Evolutionary conservation across 2,329 filamentous ascomycete species (phyloP).

Genomic region (Fusarium camptoceras): DNA sequence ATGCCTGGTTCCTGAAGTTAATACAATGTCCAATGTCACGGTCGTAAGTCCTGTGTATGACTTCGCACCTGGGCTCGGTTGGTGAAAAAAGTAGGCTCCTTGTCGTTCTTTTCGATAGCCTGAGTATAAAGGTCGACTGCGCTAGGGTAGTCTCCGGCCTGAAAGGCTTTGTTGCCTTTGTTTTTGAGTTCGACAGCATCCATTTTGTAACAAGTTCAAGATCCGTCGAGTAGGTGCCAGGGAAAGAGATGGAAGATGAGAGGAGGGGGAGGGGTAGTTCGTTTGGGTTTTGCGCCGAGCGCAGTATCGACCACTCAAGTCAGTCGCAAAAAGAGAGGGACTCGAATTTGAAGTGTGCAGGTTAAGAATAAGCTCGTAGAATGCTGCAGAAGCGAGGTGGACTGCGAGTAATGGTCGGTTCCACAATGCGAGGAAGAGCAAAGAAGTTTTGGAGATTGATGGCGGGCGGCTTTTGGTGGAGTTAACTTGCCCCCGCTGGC

Average conservation of each 20-base stretch:
- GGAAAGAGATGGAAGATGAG: slow-evolving; percentile 12
- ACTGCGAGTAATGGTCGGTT: slow-evolving; percentile 34
- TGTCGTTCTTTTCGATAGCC: slow-evolving; percentile 85
- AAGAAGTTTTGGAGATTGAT: slow-evolving; percentile 43
- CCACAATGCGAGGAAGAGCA: slow-evolving; percentile 40
- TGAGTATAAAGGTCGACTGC: slow-evolving; percentile 88
- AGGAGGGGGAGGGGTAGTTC: slow-evolving; percentile 33
- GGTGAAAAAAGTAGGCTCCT: slow-evolving; percentile 90
- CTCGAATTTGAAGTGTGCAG: not conserved
- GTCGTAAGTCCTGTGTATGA: slow-evolving; percentile 9
- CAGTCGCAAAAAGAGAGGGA: slow-evolving; percentile 24
- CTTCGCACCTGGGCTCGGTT: slow-evolving; percentile 89
- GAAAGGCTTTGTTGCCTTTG: slow-evolving; percentile 94
- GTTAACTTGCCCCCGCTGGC: slow-evolving; percentile 39
- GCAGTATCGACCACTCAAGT: slow-evolving; percentile 18
- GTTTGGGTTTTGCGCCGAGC: slow-evolving; percentile 42
- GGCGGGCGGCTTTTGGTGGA: slow-evolving; percentile 41
- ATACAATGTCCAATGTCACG: slow-evolving; percentile 46
- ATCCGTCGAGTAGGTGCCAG: slow-evolving; percentile 11
- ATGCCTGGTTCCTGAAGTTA: slow-evolving; percentile 66
- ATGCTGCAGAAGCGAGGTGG: slow-evolving; percentile 21
- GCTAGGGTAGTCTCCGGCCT: slow-evolving; percentile 83
- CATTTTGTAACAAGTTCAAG: slow-evolving; percentile 63
- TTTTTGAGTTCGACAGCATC: slow-evolving; percentile 84
- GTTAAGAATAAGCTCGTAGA: slow-evolving; percentile 13